Conservation (phyloP, 768 basidiomycete genomes). For the Pulveroboletus sp. region DNA sequence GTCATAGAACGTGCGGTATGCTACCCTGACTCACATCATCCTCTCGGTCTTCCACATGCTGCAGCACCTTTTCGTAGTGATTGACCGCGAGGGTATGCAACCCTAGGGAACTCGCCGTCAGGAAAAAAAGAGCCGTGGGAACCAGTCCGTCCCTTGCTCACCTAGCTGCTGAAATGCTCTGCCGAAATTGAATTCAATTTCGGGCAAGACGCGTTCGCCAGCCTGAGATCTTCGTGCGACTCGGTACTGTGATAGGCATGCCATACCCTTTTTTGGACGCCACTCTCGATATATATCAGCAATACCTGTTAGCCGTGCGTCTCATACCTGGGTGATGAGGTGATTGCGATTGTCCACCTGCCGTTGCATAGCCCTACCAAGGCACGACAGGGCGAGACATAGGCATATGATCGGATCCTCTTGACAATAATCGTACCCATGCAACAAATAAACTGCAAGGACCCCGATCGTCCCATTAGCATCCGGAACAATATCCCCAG, state of each 20-base stretch:
- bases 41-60: constrained; percentile 49
- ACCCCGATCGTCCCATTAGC: too few relatives aligned
- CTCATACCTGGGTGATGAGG: constrained; percentile 40
- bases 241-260: constrained; percentile 79
- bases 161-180: constrained; percentile 38
- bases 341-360: constrained; percentile 94
- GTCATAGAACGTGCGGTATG: too few relatives aligned
- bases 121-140: too few relatives aligned
- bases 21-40: not conserved
- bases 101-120: constrained; percentile 61
- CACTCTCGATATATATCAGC: too few relatives aligned
- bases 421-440: constrained; percentile 80
- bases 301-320: not conserved
- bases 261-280: constrained; percentile 54
- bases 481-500: too few relatives aligned
- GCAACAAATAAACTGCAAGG: constrained; percentile 46
- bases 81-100: constrained; percentile 74
- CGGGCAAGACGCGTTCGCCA: constrained; percentile 42
- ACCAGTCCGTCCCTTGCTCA: constrained; percentile 20
- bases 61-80: constrained; percentile 78
- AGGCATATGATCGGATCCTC: constrained; percentile 87
- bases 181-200: constrained; percentile 92
- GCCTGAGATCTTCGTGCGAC: constrained; percentile 37
- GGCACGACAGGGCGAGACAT: constrained; percentile 73
- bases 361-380: constrained; percentile 88